Evolutionary conservation across 2,329 filamentous ascomycete species (phyloP), one percentile per base, ranked within the genome.

Genomic region (Fusarium setosum): DNA sequence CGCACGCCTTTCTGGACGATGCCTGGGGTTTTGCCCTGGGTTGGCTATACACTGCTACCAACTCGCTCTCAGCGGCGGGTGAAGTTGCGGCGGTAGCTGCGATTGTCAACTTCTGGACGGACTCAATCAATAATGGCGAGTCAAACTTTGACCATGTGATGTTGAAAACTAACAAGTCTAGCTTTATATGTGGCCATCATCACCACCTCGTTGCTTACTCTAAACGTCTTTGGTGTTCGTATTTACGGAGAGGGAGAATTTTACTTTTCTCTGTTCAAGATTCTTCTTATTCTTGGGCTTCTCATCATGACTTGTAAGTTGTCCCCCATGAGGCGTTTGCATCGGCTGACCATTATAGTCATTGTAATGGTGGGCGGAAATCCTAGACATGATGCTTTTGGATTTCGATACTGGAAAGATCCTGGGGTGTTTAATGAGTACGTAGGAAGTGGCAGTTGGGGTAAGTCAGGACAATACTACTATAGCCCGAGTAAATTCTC

Each of bases 301-400:
- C 82, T 89, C 55, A 69, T 82, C 64, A 87, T 86, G 74, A 90
- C 89, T 5, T 86, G 38, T 41, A 23, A 10, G 38, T 6, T 41
- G 15, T 15, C 20, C 38, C 9, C 38, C 21, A 24, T 24, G 23
- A 24, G 12, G 8, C 13, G 10, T 3, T 40, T 20, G 11, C 38
- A 23, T 9, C 38, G 3, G 15, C 20, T 10, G 6, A 13, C 9
- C 5, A n/a, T 23, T 44, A 23, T n/a, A 44, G 21, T 91, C 74
- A 82, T 91, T 72, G 84, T 84, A 60, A 90, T 90, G 87, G 74
- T 88, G 15, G 89, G 88, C 17, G 89, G 86, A 11, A 91, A 91
- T 65, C 89, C 89, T 0, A 71, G 83, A 5, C 76, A 82, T 20
- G 86, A 89, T 65, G 78, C 83, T 11, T 88, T 86, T 69, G 87